Evolutionary conservation across 345 rosid species (phyloP).

Genomic region (Zanthoxylum bungeanum): DNA sequence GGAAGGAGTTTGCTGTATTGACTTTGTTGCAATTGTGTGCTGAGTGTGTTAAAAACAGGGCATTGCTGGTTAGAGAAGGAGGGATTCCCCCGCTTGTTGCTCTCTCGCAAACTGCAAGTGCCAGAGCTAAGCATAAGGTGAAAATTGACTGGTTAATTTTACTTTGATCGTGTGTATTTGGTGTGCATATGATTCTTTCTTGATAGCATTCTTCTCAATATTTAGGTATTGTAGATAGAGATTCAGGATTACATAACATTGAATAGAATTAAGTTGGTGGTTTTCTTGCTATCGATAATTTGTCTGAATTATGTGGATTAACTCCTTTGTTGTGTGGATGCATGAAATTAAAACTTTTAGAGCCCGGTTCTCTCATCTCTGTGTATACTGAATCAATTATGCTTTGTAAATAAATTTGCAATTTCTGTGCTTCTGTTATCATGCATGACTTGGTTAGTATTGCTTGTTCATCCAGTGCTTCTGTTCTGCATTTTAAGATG

Average conservation of each 20-base stretch:
- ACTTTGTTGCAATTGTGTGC: constrained; percentile 79
- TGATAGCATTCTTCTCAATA: background rate
- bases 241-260: too few relatives aligned
- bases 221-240: too few relatives aligned
- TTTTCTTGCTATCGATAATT: background rate
- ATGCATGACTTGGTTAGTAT: background rate
- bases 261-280: background rate
- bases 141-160: too few relatives aligned
- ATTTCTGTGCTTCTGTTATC: background rate
- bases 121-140: constrained; percentile 84
- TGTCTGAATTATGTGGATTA: too few relatives aligned
- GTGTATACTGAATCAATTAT: too few relatives aligned
- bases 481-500: background rate
- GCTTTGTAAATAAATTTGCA: background rate
- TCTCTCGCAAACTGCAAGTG: constrained; percentile 73
- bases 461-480: background rate
- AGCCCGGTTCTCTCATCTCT: too few relatives aligned
- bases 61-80: constrained; percentile 92
- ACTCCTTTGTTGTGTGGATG: too few relatives aligned
- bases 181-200: background rate
- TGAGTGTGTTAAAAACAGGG: constrained; percentile 70
- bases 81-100: constrained; percentile 98
- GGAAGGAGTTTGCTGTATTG: constrained; percentile 83
- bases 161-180: background rate
- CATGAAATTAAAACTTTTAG: too few relatives aligned